Percentiles rank a stretch among this genome's conserved stretches.
Evolutionary conservation across 1,284 basidiomycete genomes (phyloP).

Genomic region (Cystobasidium pallidum): DNA sequence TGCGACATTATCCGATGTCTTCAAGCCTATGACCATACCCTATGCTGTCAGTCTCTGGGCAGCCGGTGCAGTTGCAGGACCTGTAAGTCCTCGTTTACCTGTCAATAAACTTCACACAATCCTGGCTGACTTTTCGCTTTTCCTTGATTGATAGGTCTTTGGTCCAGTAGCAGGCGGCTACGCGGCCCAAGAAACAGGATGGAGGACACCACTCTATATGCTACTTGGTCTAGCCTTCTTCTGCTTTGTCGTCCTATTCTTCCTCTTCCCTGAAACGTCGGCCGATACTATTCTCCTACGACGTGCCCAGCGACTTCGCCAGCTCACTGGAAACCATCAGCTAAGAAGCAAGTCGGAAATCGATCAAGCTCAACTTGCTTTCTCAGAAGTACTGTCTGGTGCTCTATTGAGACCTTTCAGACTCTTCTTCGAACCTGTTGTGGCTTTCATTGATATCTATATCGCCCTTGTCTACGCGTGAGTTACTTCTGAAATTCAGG

Average conservation of each 20-base stretch:
- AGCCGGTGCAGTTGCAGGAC: constrained; percentile 53
- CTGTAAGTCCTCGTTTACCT: no score
- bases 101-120: no score
- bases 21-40: constrained; percentile 50
- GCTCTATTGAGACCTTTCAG: constrained; percentile 44
- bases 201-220: constrained; percentile 55
- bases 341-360: constrained; percentile 56
- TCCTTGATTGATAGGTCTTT: background rate
- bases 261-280: constrained; percentile 55
- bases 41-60: constrained; percentile 53
- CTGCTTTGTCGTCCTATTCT: constrained; percentile 30
- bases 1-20: constrained; percentile 55
- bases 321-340: constrained; percentile 56
- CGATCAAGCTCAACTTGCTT: constrained; percentile 44
- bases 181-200: constrained; percentile 47
- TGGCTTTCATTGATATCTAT: constrained; percentile 49
- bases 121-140: constrained; percentile 5
- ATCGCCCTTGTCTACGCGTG: constrained; percentile 39
- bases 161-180: constrained; percentile 43
- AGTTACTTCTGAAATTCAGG: background rate
- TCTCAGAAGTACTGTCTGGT: constrained; percentile 24
- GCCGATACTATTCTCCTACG: constrained; percentile 55
- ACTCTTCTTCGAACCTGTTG: constrained; percentile 41
- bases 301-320: constrained; percentile 56
- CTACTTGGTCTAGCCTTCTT: constrained; percentile 48